Conservation (phyloP, 2,329 filamentous ascomycete species). For the Metarhizium humberi region DNA sequence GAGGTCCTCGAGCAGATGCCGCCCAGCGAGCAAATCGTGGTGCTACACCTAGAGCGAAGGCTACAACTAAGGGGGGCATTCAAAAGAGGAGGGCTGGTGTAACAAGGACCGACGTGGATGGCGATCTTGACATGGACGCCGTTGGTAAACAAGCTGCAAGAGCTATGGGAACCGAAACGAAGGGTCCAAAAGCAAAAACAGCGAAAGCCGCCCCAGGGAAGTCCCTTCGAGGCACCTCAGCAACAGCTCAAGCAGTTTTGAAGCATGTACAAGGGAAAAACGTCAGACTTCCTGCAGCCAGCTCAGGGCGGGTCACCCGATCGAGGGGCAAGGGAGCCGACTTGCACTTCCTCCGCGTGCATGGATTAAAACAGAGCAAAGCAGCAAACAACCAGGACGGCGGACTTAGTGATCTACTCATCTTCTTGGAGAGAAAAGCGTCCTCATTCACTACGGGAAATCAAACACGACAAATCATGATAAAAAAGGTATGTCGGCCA, state of each 20-base stretch:
- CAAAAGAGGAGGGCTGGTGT: constrained; percentile 35
- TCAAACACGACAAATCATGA: constrained; percentile 44
- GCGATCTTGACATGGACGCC: constrained; percentile 50
- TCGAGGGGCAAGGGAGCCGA: constrained; percentile 13
- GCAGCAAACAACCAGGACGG: constrained; percentile 57
- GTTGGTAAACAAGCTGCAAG: constrained; percentile 24
- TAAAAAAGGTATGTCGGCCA: constrained; percentile 66
- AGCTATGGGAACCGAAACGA: constrained; percentile 16
- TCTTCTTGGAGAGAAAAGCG: constrained; percentile 64
- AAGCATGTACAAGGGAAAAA: constrained; percentile 30
- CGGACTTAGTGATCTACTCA: constrained; percentile 53
- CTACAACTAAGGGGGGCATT: constrained; percentile 37
- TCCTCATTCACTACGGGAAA: constrained; percentile 37
- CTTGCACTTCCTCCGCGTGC: constrained; percentile 36
- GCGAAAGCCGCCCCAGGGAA: constrained; percentile 14
- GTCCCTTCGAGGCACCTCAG: constrained; percentile 21
- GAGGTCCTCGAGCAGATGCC: constrained; percentile 18
- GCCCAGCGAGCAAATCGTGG: constrained; percentile 22
- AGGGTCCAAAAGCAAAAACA: constrained; percentile 19
- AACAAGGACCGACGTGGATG: constrained; percentile 41
- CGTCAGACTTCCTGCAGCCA: constrained; percentile 24
- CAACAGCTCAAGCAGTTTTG: constrained; percentile 32
- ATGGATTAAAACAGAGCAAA: constrained; percentile 60
- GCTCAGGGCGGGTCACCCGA: constrained; percentile 15
- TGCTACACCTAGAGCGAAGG: constrained; percentile 18